phyloP scores from a whole-genome alignment of 495 filamentous ascomycete genomes.

The Hypoxylon crocopeplum region DNA sequence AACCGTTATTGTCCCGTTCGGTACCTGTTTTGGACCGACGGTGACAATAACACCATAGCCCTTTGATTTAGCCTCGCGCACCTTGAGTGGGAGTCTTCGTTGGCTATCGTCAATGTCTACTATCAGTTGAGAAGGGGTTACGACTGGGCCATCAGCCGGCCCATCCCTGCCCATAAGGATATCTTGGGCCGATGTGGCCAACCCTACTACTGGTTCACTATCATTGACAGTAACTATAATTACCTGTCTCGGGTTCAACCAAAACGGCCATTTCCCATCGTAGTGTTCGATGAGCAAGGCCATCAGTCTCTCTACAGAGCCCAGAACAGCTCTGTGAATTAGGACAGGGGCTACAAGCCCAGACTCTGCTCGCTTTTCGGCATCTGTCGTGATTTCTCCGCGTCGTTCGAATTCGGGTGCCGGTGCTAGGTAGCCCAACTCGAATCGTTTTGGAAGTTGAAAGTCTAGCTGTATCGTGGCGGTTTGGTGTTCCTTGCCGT shows the following conservation, averaged over 20 bases:
- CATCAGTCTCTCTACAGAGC: constrained; percentile 85
- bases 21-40: constrained; percentile 66
- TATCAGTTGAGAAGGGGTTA: constrained; percentile 59
- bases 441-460: constrained; percentile 86
- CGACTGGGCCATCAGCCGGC: constrained; percentile 46
- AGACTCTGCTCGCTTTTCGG: constrained; percentile 49
- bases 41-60: constrained; percentile 79
- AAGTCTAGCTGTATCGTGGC: constrained; percentile 95
- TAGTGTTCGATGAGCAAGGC: constrained; percentile 88
- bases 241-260: constrained; percentile 84
- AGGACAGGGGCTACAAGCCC: constrained; percentile 76
- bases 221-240: constrained; percentile 80
- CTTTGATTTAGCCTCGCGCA: constrained; percentile 72
- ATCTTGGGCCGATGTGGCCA: constrained; percentile 58
- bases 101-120: constrained; percentile 76
- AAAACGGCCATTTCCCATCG: constrained; percentile 85
- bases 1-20: constrained; percentile 42
- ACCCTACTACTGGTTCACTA: constrained; percentile 62
- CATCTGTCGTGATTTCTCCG: constrained; percentile 54
- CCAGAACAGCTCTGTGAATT: constrained; percentile 87
- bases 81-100: constrained; percentile 70
- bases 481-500: constrained; percentile 90
- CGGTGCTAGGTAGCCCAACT: constrained; percentile 77
- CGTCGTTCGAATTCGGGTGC: constrained; percentile 71
- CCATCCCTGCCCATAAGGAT: constrained; percentile 51